A percentile compares a stretch with the other conserved stretches of the same genome.
phyloP scores from a whole-genome alignment of 768 basidiomycete species.

The Macrolepiota fuliginosa region DNA sequence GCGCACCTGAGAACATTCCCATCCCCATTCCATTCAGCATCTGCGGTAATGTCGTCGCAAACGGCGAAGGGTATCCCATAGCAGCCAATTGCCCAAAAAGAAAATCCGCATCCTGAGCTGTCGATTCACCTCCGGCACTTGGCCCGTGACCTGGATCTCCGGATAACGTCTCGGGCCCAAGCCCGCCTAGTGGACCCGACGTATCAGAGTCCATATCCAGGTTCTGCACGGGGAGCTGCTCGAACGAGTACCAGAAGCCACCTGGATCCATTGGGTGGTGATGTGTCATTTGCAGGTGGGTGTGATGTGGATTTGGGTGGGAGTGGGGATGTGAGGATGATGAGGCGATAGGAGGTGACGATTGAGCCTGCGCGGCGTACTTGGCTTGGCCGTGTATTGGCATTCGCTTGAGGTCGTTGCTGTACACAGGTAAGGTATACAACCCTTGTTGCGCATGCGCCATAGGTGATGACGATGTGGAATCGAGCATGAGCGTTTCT shows the following conservation, averaged over 20 bases:
- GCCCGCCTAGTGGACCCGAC: background rate
- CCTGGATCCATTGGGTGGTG: constrained; percentile 2
- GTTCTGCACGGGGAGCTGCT: background rate
- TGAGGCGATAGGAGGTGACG: background rate
- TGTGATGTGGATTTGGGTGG: background rate
- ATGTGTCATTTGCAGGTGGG: background rate
- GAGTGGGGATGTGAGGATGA: background rate
- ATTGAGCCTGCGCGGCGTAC: constrained; percentile 16
- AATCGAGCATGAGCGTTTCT: background rate
- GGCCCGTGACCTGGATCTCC: no score
- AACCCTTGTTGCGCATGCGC: constrained; percentile 17
- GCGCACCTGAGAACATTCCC: background rate
- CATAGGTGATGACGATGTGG: background rate
- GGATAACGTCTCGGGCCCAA: background rate
- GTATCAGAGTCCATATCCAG: background rate
- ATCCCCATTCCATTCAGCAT: constrained; percentile 11
- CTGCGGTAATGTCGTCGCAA: background rate
- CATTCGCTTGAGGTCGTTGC: constrained; percentile 54
- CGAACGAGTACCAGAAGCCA: constrained; percentile 8
- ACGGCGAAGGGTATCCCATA: constrained; percentile 10
- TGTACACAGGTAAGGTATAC: constrained; percentile 53
- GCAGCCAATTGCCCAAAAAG: constrained; percentile 10
- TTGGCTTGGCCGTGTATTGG: constrained; percentile 38
- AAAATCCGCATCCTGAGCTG: constrained; percentile 7
- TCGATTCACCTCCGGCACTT: background rate